Conservation (phyloP, 306 rosid genomes). For the Citrullus colocynthis region DNA sequence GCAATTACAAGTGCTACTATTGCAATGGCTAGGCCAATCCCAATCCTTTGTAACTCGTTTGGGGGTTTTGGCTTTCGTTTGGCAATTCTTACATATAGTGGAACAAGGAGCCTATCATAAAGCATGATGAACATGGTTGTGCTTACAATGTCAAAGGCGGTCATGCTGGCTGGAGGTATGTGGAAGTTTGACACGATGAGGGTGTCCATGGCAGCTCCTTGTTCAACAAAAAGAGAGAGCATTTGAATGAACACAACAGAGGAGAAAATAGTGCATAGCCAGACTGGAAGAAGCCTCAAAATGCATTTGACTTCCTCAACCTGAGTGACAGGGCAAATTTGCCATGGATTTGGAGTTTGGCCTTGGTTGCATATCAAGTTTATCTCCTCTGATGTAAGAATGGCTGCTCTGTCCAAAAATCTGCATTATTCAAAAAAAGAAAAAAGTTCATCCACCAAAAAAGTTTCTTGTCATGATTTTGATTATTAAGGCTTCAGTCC, state of each 20-base stretch:
- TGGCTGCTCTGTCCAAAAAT: constrained; percentile 44
- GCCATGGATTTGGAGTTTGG: constrained; percentile 34
- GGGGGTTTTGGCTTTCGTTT: constrained; percentile 30
- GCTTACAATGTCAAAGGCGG: constrained; percentile 43
- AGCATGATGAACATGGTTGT: constrained; percentile 31
- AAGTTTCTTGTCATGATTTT: background rate
- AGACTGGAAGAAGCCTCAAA: constrained; percentile 31
- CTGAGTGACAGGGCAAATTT: constrained; percentile 42
- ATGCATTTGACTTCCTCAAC: constrained; percentile 54
- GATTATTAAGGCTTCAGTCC: background rate
- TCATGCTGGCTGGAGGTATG: constrained; percentile 58
- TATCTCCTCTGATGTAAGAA: constrained; percentile 16
- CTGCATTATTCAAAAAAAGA: constrained; percentile 14
- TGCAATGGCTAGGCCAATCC: constrained; percentile 34
- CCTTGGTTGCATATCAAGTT: constrained; percentile 10
- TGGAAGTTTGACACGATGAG: constrained; percentile 17
- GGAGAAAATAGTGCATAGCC: constrained; percentile 50
- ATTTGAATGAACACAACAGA: constrained; percentile 49
- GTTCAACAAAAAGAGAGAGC: constrained; percentile 44
- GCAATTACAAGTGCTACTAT: constrained; percentile 32
- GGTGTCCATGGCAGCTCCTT: constrained; percentile 47
- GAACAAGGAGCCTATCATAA: constrained; percentile 27
- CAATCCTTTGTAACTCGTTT: constrained; percentile 32
- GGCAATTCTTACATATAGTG: constrained; percentile 18
- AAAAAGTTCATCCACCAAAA: background rate